Evolutionary conservation across 1,284 basidiomycete species (phyloP), one percentile per base, ranked within the genome.

Genomic region (Cryptococcus jaspeensis): DNA sequence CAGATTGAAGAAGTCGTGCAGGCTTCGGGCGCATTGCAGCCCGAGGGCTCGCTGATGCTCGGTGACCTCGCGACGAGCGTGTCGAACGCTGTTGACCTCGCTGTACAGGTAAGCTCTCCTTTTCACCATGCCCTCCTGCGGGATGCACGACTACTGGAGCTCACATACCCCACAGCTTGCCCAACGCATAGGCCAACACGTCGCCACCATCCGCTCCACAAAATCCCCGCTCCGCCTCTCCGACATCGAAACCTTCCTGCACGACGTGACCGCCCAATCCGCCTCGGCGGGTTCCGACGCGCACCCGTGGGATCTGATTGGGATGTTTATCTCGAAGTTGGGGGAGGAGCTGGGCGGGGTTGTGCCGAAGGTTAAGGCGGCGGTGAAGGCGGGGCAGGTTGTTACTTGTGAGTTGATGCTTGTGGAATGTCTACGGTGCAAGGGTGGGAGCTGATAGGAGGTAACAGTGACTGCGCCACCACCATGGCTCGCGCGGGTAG

Each of bases 401-500:
- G 70, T 89, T 39, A 89, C 89, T 76, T 82, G 91, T 93, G 67
- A 67, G 86, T 77, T 39, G 23, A 22, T 15, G 28, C 35, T 28
- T 36, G 37, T 38, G 28, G 28, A 32, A 32, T 32, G 28, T n/a
- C n/a, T 23, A 47, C 36, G 25, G 20, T 42, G 15, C 5, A 36
- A 15, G 8, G 18, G 39, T 16, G 22, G n/a, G n/a, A 28, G 23
- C 15, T 44, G n/a, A 22, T 28, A 15, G 22, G 28, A 22, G 37
- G 48, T 53, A 44, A 55, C 63, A 93, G 90, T 91, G 58, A 82
- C 85, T 49, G 86, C 87, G 7, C 82, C 85, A 0, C 81, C 90
- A 3, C 96, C 96, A 0, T 99, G 95, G 95, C 80, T 92, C 0
- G 80, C 84, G 0, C 84, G 96, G n/a, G 84, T 95, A 5, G 84